Conservation (phyloP, 2,329 filamentous ascomycete species). For the Neofusicoccum parvum region DNA sequence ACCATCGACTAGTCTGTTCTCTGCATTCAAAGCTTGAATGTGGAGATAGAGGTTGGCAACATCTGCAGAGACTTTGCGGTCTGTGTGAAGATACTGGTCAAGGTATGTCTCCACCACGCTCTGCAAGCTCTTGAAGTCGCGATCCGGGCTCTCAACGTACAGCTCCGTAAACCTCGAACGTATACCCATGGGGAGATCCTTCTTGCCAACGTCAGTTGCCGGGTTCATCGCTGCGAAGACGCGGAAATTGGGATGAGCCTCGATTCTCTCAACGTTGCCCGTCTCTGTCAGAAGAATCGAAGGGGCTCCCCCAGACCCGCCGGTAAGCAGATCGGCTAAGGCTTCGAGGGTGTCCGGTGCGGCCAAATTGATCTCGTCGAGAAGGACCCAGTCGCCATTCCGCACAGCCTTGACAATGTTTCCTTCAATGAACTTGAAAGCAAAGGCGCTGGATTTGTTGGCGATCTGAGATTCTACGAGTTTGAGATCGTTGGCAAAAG, state of each 20-base stretch:
- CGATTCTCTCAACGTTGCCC: constrained; percentile 85
- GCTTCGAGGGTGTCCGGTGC: constrained; percentile 93
- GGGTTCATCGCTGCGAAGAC: constrained; percentile 99
- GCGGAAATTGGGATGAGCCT: constrained; percentile 88
- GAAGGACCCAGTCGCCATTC: constrained; percentile 94
- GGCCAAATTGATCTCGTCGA: constrained; percentile 97
- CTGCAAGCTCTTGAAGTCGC: constrained; percentile 80
- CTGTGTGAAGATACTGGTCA: constrained; percentile 59
- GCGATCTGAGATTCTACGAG: constrained; percentile 80
- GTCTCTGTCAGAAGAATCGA: constrained; percentile 91
- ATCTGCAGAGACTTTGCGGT: constrained; percentile 70
- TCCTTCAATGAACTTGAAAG: constrained; percentile 94
- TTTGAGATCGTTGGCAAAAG: constrained; percentile 72
- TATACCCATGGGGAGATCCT: constrained; percentile 85
- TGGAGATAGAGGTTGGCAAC: constrained; percentile 86
- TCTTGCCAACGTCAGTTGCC: constrained; percentile 94
- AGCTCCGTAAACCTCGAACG: constrained; percentile 93
- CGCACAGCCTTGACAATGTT: constrained; percentile 94
- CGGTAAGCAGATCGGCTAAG: constrained; percentile 81
- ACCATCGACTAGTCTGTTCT: constrained; percentile 88
- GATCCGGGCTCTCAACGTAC: constrained; percentile 89
- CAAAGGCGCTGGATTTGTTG: constrained; percentile 73
- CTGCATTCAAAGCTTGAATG: constrained; percentile 77
- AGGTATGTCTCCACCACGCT: constrained; percentile 89
- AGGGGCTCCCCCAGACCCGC: constrained; percentile 69